These are phyloP conservation scores for Bifiguratus adelaidae DNA, from an alignment of 192 early-diverging fungal genomes.

Conservation along the genomic window DNA sequence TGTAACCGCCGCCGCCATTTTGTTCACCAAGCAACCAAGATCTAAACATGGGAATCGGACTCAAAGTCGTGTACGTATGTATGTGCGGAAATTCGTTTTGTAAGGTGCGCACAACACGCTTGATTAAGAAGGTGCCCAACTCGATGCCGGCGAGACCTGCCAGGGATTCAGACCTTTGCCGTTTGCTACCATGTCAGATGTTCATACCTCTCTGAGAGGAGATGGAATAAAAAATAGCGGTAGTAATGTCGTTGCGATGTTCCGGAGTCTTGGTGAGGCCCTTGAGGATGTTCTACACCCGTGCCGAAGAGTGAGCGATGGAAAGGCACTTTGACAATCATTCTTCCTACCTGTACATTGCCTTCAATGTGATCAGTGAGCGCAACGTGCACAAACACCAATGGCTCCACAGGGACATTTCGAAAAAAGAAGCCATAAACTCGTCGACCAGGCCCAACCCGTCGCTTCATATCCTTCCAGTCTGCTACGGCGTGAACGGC, in stretches of 20 bases:
- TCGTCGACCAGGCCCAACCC: slow-evolving; percentile 52
- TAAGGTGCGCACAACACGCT: slow-evolving; percentile 77
- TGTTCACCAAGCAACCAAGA: slow-evolving; percentile 58
- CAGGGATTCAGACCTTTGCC: slow-evolving; percentile 22
- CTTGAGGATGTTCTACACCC: slow-evolving; percentile 38
- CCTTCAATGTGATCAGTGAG: slow-evolving; percentile 46
- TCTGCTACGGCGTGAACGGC: slow-evolving; percentile 79
- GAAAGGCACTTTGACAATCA: not conserved
- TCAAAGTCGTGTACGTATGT: slow-evolving; percentile 75
- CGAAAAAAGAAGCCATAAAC: slow-evolving; percentile 83
- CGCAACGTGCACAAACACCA: slow-evolving; percentile 88
- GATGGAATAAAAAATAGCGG: slow-evolving; percentile 92
- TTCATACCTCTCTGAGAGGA: slow-evolving; percentile 75
- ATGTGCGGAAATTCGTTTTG: slow-evolving; percentile 58
- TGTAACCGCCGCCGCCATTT: no score
- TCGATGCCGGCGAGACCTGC: slow-evolving; percentile 87
- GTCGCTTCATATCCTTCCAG: slow-evolving; percentile 75
- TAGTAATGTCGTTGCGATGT: slow-evolving; percentile 23
- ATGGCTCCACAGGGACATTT: slow-evolving; percentile 65
- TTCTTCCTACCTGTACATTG: slow-evolving; percentile 47
- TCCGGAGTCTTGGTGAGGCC: slow-evolving; percentile 25
- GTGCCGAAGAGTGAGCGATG: not conserved
- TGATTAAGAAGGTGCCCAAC: slow-evolving; percentile 84
- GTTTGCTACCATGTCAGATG: not conserved
- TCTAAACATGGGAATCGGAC: slow-evolving; percentile 84